These are phyloP conservation scores for Pyrus pyrifolia DNA, from an alignment of 306 rosid species.

Conservation along the genomic window DNA sequence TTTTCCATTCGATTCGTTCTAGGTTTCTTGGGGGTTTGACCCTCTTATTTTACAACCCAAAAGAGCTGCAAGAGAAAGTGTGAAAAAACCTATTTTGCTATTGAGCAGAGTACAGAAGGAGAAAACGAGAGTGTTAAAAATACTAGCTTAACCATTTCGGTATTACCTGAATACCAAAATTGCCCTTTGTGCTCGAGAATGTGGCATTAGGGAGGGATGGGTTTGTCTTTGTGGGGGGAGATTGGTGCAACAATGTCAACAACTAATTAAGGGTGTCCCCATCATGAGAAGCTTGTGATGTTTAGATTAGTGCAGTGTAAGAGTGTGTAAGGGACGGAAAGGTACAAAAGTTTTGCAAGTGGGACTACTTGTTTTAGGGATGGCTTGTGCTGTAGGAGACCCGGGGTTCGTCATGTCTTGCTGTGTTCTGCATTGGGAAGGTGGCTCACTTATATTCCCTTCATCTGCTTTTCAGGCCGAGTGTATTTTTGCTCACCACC, in stretches of 20 bases:
- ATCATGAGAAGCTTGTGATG: background rate
- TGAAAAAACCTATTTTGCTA: too few species aligned
- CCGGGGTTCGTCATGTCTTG: slow-evolving; percentile 3
- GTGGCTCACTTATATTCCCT: slow-evolving; percentile 25
- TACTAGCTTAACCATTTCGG: background rate
- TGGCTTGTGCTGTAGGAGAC: background rate
- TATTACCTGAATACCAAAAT: background rate
- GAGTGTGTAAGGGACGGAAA: slow-evolving; percentile 18
- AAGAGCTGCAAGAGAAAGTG: background rate
- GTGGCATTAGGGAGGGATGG: background rate
- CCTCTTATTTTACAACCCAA: background rate
- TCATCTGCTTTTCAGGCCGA: slow-evolving; percentile 33
- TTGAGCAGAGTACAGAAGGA: too few species aligned
- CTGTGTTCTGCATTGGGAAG: slow-evolving; percentile 12
- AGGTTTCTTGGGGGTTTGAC: background rate
- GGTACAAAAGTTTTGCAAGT: background rate
- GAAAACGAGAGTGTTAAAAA: too few species aligned
- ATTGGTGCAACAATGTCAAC: background rate
- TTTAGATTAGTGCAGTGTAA: background rate
- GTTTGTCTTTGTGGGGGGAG: background rate
- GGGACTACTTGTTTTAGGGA: background rate
- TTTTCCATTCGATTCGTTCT: background rate
- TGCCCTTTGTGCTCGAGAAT: background rate
- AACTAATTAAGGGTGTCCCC: background rate
- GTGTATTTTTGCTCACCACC: too few species aligned